These are phyloP conservation scores for Cryptococcus jaspeensis DNA, from an alignment of 1,284 basidiomycete species.

Conservation along the genomic window DNA sequence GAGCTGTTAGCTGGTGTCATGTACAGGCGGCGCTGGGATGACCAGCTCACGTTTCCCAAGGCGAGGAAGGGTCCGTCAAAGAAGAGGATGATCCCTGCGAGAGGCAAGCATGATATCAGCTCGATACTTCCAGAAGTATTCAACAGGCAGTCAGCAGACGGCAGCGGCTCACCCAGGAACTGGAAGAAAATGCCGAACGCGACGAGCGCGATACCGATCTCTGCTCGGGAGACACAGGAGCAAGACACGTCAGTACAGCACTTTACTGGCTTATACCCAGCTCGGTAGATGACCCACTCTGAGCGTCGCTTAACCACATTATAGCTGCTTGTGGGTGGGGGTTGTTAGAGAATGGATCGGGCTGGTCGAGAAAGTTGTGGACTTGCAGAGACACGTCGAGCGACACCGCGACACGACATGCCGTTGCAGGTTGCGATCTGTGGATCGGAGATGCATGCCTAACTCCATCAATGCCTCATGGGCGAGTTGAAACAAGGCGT, in stretches of 20 bases:
- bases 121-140: not conserved
- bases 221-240: slow-evolving; percentile 51
- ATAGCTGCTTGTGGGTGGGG: slow-evolving; percentile 7
- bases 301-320: slow-evolving; percentile 70
- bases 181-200: slow-evolving; percentile 97
- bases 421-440: too few species aligned
- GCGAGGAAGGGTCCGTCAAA: slow-evolving; percentile 97
- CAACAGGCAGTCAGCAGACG: not conserved
- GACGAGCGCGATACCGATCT: slow-evolving; percentile 94
- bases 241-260: slow-evolving; percentile 1
- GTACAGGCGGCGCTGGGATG: not conserved
- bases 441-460: too few species aligned
- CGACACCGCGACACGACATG: too few species aligned
- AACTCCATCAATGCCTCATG: too few species aligned
- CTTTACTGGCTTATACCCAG: slow-evolving; percentile 6
- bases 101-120: not conserved
- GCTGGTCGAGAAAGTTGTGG: too few species aligned
- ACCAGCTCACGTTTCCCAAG: slow-evolving; percentile 79
- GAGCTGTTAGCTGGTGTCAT: not conserved
- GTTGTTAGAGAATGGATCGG: too few species aligned
- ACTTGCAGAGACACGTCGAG: too few species aligned
- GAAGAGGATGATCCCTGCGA: slow-evolving; percentile 76
- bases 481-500: too few species aligned
- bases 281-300: slow-evolving; percentile 55
- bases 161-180: slow-evolving; percentile 63